Evolutionary conservation across 345 rosid genomes (phyloP), one percentile per base, ranked within the genome.

Genomic region (Salix viminalis): DNA sequence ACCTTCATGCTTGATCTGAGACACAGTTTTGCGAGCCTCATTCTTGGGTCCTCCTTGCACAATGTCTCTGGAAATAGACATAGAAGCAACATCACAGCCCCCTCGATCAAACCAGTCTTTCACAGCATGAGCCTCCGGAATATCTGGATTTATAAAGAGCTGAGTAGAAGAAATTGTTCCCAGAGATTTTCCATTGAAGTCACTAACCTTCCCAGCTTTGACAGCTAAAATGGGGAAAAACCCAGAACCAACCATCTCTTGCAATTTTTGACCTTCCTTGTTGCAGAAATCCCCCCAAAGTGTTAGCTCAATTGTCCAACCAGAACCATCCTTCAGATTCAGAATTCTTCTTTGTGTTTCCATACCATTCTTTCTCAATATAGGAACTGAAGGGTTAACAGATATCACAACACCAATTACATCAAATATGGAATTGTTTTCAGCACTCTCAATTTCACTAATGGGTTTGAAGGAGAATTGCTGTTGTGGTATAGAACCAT

Each of bases 281-380:
- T 89, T 90, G 86, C 97, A 94, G 81, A 88, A 86, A 26, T 91
- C 97, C 30, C 98, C 98, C 98, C 98, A 94, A 48, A 94, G 88
- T 8, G 98, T 88, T 30, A 91, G 83, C 86, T 91, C 96, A 21
- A 90, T 86, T n/a, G 88, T 89, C 86, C 85, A 89, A 24, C 91
- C 96, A 24, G 97, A 89, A 76, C 86, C 86, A 86, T 92, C 97
- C 87, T 90, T 94, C 71, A 94, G 81, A 84, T 85, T 90, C 82
- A 94, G 79, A 84, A 79, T 77, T 80, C 94, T 87, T 90, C 94
- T 87, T 86, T 92, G 97, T 60, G 98, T 94, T 89, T 94, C 98
- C 97, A 90, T 87, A 30, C 97, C 98, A 77, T 94, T 94, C 89
- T 94, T 94, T 81, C 94, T 92, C 86, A 90, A 69, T 75, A 91